Conservation (phyloP, 2,329 filamentous ascomycete species). For the Aureobasidium vineae region DNA sequence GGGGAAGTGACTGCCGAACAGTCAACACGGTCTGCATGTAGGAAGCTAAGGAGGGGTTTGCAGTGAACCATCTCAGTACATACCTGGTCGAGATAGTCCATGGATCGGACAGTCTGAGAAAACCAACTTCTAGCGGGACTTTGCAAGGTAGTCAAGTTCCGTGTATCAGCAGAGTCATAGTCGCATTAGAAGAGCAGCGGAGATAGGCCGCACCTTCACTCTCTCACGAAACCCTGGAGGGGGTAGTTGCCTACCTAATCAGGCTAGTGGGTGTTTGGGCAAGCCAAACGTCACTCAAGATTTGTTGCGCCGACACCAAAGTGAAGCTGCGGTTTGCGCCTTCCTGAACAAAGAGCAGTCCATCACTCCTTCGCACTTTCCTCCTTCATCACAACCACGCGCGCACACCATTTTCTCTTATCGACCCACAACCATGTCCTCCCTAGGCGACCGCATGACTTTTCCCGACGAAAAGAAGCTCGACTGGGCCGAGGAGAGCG, state of each 20-base stretch:
- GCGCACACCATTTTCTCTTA: neutral
- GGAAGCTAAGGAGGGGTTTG: neutral
- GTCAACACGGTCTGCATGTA: neutral
- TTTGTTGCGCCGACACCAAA: slow-evolving; percentile 12
- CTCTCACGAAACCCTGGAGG: neutral
- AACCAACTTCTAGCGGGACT: too few species aligned
- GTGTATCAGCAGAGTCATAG: too few species aligned
- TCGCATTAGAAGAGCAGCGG: too few species aligned
- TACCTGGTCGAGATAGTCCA: too few species aligned
- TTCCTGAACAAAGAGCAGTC: neutral
- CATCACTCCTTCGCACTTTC: neutral
- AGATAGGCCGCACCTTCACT: too few species aligned
- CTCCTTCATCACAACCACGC: neutral
- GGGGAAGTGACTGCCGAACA: neutral
- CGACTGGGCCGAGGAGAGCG: slow-evolving; percentile 39
- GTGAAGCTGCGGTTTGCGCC: slow-evolving; percentile 10
- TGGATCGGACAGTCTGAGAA: too few species aligned
- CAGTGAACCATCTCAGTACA: neutral
- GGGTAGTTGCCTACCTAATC: neutral
- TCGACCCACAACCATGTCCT: slow-evolving; percentile 23
- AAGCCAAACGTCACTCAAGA: slow-evolving; percentile 20
- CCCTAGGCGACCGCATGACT: slow-evolving; percentile 35
- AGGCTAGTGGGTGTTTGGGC: slow-evolving; percentile 11
- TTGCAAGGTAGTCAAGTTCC: too few species aligned
- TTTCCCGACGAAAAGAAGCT: slow-evolving; percentile 31